Conservation (phyloP, 768 basidiomycete genomes). For the Phaeolepiota aurea region DNA sequence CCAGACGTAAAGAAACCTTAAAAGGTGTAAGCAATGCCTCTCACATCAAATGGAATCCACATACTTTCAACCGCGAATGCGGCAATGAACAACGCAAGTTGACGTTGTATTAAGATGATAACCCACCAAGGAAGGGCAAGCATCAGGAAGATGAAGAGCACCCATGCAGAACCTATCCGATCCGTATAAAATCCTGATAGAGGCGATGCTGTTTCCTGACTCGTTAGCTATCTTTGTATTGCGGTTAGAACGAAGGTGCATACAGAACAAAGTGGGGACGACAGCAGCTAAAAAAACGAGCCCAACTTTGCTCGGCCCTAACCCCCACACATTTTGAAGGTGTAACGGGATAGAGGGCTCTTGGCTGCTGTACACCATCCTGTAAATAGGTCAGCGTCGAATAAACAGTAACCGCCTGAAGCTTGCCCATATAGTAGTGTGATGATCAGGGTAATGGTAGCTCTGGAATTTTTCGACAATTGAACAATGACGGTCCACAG, state of each 20-base stretch:
- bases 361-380: constrained; percentile 37
- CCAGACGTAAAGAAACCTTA: constrained; percentile 58
- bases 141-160: constrained; percentile 36
- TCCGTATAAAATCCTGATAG: constrained; percentile 54
- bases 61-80: constrained; percentile 47
- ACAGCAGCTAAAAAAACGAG: constrained; percentile 61
- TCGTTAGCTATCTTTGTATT: too few species aligned
- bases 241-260: too few species aligned
- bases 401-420: constrained; percentile 2
- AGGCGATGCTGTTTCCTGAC: constrained; percentile 41
- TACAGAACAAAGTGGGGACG: constrained; percentile 59
- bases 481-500: constrained; percentile 30
- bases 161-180: constrained; percentile 45
- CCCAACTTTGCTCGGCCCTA: constrained; percentile 45
- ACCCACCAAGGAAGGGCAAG: constrained; percentile 60
- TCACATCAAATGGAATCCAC: constrained; percentile 8
- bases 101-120: constrained; percentile 36
- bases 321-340: constrained; percentile 38
- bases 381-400: constrained; percentile 12
- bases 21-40: constrained; percentile 1
- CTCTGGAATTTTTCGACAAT: constrained; percentile 38
- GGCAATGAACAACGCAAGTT: constrained; percentile 40
- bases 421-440: constrained; percentile 48
- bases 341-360: constrained; percentile 55
- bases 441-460: constrained; percentile 34